Conservation (phyloP, 179 eudicot genomes). For the Drosera spatulata region DNA sequence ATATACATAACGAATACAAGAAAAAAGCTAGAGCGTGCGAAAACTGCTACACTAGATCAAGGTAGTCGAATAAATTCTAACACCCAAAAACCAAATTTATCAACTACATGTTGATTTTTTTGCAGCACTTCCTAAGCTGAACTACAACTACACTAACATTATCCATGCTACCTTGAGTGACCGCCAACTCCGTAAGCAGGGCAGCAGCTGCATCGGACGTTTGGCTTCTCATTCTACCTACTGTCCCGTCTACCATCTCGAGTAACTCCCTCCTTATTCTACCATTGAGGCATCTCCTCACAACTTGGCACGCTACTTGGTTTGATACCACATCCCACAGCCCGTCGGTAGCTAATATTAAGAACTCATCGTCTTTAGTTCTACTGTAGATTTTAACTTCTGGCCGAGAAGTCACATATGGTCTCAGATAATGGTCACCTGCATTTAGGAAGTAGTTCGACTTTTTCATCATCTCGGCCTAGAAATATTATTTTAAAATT, state of each 20-base stretch:
- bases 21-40: too few species aligned
- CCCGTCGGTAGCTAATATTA: constrained; percentile 38
- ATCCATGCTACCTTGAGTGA: constrained; percentile 40
- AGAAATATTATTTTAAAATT: too few species aligned
- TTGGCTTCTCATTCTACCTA: not conserved
- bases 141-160: constrained; percentile 61
- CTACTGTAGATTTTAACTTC: constrained; percentile 25
- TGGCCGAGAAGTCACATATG: constrained; percentile 34
- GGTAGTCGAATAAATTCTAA: not conserved
- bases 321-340: constrained; percentile 39
- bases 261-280: constrained; percentile 3
- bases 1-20: too few species aligned
- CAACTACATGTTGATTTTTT: constrained; percentile 11
- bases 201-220: constrained; percentile 19
- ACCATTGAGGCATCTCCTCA: constrained; percentile 21
- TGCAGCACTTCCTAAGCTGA: constrained; percentile 17
- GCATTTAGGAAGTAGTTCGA: not conserved
- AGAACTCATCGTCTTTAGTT: constrained; percentile 24
- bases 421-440: constrained; percentile 40
- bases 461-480: too few species aligned
- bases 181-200: constrained; percentile 9
- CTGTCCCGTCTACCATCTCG: not conserved
- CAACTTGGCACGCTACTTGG: constrained; percentile 32
- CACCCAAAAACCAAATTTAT: too few species aligned
- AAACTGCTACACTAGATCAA: not conserved